Base-by-base conservation (phyloP, 164 flowering plant genomes). In the Nymphaea colorata region DNA sequence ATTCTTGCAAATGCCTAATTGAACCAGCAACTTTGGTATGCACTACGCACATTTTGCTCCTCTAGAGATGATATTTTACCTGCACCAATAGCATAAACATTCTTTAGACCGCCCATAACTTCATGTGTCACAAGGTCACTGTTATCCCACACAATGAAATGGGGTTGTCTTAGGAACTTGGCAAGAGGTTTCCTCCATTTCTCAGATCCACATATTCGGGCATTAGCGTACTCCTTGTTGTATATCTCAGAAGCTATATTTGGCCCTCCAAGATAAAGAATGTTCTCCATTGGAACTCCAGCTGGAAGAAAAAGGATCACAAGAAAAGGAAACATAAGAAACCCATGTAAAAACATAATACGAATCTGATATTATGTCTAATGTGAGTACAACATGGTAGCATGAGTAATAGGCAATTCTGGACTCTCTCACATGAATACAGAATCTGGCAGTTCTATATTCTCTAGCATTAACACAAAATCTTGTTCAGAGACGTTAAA, bases 91-190 rank as follows among this genome's bases (percentile, higher is more conserved):
- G 94, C 94, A 76, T 88, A 87, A 64, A 85, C 94, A 74, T 88
- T 88, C 77, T 88, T 88, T 73, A 88, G 71, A 16, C 94, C 94
- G 68, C 94, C 94, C 94, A 88, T 88, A 42, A 88, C 91, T 81
- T 91, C 97, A 80, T 91, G 97, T 45, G 97, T 91, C 45, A 87
- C 80, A 66, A 91, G 93, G 78, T 91, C 97, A 68, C 92, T 83
- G 74, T 91, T 91, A 77, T 91, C 97, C 97, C 97, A 91, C 55
- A 90, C 95, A 64, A 85, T 87, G 68, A 92, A 92, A 75, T 92
- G 87, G 15, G 98, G 89, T 66, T 90, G 96, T 82, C 96, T 85
- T 69, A 91, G 71, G 76, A 91, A 91, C 76, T 80, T 89, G 17
- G 96, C 96, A 44, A 91, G 82, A 61, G 86, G 83, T 73, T 84